Conservation (phyloP, 495 filamentous ascomycete genomes). For the Penicillium cinerascens region DNA sequence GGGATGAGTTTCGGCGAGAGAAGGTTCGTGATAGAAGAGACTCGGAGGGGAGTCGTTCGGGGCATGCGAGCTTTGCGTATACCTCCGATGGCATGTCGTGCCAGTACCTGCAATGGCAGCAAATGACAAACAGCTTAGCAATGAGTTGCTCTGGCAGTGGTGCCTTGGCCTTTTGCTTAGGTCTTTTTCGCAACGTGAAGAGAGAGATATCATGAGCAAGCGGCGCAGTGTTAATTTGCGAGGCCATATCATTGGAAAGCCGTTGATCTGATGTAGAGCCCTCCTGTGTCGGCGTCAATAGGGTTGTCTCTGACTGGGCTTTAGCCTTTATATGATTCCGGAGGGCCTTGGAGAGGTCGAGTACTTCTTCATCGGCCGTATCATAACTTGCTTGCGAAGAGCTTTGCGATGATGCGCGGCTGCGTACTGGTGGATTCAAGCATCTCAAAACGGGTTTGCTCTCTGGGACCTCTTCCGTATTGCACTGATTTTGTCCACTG, state of each 20-base stretch:
- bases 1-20: slow-evolving; percentile 3
- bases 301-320: not conserved
- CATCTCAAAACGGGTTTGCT: not conserved
- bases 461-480: not conserved
- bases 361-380: slow-evolving; percentile 35
- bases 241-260: not conserved
- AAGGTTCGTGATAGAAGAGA: slow-evolving; percentile 9
- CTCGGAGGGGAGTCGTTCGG: slow-evolving; percentile 52
- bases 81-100: slow-evolving; percentile 74
- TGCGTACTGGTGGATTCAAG: slow-evolving; percentile 3
- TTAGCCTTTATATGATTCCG: not conserved
- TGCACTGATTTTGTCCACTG: not conserved
- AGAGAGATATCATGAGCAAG: slow-evolving; percentile 2
- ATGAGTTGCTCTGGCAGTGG: slow-evolving; percentile 45
- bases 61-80: slow-evolving; percentile 69
- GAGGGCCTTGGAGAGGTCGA: slow-evolving; percentile 13
- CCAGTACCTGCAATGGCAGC: slow-evolving; percentile 77
- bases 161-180: slow-evolving; percentile 17
- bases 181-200: slow-evolving; percentile 5
- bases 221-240: not conserved
- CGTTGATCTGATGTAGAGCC: not conserved
- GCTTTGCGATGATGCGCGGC: slow-evolving; percentile 13
- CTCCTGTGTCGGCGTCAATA: not conserved
- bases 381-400: slow-evolving; percentile 32
- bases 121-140: slow-evolving; percentile 76